These are phyloP conservation scores for Camellia sinensis DNA, from an alignment of 148 eudicot genomes.

Conservation along the genomic window DNA sequence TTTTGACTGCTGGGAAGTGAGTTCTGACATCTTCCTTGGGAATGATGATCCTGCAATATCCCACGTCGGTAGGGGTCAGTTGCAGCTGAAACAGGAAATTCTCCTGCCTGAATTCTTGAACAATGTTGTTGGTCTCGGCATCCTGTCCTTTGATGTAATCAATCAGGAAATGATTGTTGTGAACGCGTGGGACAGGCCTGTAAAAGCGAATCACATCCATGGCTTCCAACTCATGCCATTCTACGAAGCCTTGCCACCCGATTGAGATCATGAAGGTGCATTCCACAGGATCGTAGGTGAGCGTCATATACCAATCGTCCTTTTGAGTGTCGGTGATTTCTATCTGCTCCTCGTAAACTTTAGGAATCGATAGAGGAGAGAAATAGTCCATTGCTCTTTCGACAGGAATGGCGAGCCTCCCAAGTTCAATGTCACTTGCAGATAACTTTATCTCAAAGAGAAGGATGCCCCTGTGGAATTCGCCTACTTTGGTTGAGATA, in stretches of 20 bases:
- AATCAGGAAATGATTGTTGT: not conserved
- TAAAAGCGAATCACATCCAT: conserved; percentile 2
- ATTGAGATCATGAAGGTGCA: not conserved
- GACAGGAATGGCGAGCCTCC: no score
- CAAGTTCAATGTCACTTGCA: no score
- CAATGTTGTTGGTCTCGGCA: no score
- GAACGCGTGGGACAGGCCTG: not conserved
- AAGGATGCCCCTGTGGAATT: not conserved
- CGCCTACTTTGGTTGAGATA: no score
- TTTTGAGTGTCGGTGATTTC: not conserved
- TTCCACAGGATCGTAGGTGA: not conserved
- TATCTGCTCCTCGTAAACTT: not conserved
- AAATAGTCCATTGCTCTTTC: no score
- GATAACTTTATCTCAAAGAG: not conserved
- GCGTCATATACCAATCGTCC: not conserved
- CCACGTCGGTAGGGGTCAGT: not conserved
- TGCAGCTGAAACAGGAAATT: not conserved
- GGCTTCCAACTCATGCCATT: not conserved
- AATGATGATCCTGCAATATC: not conserved
- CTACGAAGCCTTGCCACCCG: not conserved
- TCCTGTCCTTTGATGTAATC: not conserved
- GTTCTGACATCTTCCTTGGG: not conserved
- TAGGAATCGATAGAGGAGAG: no score
- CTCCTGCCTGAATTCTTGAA: not conserved
- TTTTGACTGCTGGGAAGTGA: not conserved